Evolutionary conservation across 345 rosid species (phyloP), one percentile per base, ranked within the genome.

Genomic region (Psidium guajava): DNA sequence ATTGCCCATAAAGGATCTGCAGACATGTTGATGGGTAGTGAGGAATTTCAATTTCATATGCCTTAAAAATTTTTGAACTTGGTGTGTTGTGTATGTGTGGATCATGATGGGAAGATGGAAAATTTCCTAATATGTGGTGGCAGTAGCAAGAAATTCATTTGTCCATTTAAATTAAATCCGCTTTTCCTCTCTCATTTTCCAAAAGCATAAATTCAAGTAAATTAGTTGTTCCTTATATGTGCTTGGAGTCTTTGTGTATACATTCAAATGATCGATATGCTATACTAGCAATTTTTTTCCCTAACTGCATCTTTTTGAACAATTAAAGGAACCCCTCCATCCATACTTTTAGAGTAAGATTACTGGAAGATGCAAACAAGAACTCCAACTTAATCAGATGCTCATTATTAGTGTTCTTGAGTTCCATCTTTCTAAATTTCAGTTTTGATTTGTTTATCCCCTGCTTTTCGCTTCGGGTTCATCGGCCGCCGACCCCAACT

Each of bases 1-100:
- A 69, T 87, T 84, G 92, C 93, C 92, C 94, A 85, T 89, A 88
- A 92, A 92, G 92, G 82, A 88, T 91, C 94, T 94, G 88, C 89
- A 44, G 47, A 92, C 85, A 91, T 84, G 54, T 54, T 8, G 21
- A 55, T 83, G 12, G 58, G 77, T 27, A 58, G 50, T 57, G 85
- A 28, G 42, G 36, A 28, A 54, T 51, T 44, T 59, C 36, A 83
- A 56, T 47, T 36, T 82, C 84, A 18, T 53, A 20, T 52, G 56
- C n/a, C 25, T 18, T 54, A 18, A 69, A 36, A 32, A 18, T 0
- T 8, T 69, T 36, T 11, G 47, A 69, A 69, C 14, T 32, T 61
- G 42, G 28, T 8, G 75, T 64, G 44, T 64, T 64, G 9, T 64
- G 75, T 64, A 16, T 64, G 44, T 64, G 75, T 16, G 44, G 44